Percentiles rank a stretch among this genome's conserved stretches.
phyloP scores from a whole-genome alignment of 23 red algal species.

The Pyropia yezoensis region DNA sequence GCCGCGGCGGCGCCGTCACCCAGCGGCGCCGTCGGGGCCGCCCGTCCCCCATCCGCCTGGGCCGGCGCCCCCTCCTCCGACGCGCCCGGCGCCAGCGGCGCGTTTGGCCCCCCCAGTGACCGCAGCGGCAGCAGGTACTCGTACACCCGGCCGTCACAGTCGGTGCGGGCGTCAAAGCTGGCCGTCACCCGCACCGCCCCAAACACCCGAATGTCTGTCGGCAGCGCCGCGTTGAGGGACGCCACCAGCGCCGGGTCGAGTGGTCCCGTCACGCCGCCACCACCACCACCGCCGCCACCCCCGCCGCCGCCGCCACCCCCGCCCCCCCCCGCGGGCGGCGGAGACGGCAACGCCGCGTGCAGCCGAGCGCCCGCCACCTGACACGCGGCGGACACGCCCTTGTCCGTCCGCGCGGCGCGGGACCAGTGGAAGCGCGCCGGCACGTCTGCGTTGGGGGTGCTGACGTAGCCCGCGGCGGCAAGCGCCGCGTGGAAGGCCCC shows the following conservation, averaged over 20 bases:
- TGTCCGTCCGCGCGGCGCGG: slow-evolving; percentile 79
- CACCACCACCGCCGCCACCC: slow-evolving; percentile 8
- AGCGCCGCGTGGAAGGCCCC: slow-evolving; percentile 53
- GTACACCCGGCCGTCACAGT: slow-evolving; percentile 67
- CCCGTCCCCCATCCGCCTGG: too few relatives aligned
- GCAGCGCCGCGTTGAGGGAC: slow-evolving; percentile 28
- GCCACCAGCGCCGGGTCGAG: slow-evolving; percentile 1
- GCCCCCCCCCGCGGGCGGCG: too few relatives aligned
- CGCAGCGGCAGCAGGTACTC: slow-evolving; percentile 73
- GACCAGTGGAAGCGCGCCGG: slow-evolving; percentile 67
- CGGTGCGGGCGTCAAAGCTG: slow-evolving; percentile 46
- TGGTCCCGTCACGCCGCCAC: not conserved
- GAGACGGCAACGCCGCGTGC: slow-evolving; percentile 3
- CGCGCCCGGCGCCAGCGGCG: not conserved
- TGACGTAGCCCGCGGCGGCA: slow-evolving; percentile 25
- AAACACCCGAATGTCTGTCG: slow-evolving; percentile 41
- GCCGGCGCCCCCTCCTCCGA: too few relatives aligned
- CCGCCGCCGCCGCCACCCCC: too few relatives aligned
- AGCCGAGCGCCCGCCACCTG: slow-evolving; percentile 73
- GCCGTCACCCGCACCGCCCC: slow-evolving; percentile 30
- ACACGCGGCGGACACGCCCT: slow-evolving; percentile 76
- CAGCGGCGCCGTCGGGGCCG: too few relatives aligned
- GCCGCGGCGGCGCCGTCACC: too few relatives aligned
- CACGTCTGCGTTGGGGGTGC: slow-evolving; percentile 14
- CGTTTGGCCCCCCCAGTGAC: slow-evolving; percentile 17